Conservation (phyloP, 2,329 filamentous ascomycete genomes). For the Colletotrichum sp. region DNA sequence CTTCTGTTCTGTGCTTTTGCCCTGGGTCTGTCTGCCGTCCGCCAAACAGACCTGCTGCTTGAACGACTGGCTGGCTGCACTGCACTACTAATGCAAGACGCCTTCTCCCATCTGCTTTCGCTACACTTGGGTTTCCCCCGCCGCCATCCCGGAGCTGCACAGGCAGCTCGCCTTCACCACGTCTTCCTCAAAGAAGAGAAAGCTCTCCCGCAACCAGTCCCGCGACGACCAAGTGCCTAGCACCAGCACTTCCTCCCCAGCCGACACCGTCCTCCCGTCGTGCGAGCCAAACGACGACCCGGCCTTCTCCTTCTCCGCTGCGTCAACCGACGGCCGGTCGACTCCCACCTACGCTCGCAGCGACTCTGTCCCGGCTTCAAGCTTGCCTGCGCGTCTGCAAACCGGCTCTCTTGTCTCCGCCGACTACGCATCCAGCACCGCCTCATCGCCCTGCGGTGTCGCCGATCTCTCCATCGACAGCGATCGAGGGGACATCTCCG, state of each 20-base stretch:
- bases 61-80: not conserved
- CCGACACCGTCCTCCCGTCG: constrained; percentile 56
- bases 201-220: constrained; percentile 56
- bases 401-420: constrained; percentile 44
- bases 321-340: constrained; percentile 30
- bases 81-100: constrained; percentile 14
- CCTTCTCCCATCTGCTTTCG: not conserved
- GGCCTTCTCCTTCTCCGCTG: constrained; percentile 55
- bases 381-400: constrained; percentile 58
- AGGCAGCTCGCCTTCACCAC: constrained; percentile 73
- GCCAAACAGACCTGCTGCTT: not conserved
- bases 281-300: constrained; percentile 57
- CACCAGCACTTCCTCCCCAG: constrained; percentile 36
- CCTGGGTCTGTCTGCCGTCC: not conserved
- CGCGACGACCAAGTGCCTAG: constrained; percentile 43
- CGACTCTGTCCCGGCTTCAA: constrained; percentile 47
- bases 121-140: not conserved
- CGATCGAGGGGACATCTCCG: constrained; percentile 51
- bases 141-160: constrained; percentile 56
- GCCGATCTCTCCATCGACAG: constrained; percentile 62
- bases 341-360: constrained; percentile 29
- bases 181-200: constrained; percentile 78
- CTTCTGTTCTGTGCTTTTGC: not conserved
- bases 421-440: constrained; percentile 60
- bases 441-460: constrained; percentile 64